Evolutionary conservation across 2,329 filamentous ascomycete genomes (phyloP).

Genomic region (Ascochyta pisi): DNA sequence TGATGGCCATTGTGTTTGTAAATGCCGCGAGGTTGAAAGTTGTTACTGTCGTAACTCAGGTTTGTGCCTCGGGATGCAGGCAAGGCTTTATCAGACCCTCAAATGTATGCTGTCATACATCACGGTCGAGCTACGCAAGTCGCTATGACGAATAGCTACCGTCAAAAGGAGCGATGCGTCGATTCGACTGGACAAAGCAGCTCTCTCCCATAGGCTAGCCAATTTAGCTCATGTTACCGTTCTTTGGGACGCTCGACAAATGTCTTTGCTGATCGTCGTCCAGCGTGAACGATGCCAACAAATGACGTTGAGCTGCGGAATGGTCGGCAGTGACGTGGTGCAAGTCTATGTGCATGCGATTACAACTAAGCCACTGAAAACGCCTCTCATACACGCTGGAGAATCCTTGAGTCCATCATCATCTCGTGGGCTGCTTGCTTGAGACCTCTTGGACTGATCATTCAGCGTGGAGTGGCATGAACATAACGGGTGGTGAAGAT

Average conservation of each 20-base stretch:
- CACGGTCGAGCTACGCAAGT: slow-evolving; percentile 4
- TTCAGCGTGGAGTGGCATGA: not conserved
- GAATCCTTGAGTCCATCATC: not conserved
- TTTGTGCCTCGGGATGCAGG: not conserved
- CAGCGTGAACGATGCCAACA: not conserved
- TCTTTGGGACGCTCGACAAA: not conserved
- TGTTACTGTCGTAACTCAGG: not conserved
- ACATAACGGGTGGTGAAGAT: slow-evolving; percentile 1
- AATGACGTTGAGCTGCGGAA: slow-evolving; percentile 15
- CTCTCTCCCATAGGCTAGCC: slow-evolving; percentile 1
- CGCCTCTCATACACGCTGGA: not conserved
- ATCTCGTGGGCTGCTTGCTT: not conserved
- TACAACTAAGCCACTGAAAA: not conserved
- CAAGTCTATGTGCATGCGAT: not conserved
- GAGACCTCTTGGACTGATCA: not conserved
- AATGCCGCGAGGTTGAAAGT: slow-evolving; percentile 3
- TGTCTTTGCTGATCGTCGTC: not conserved
- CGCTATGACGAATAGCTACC: slow-evolving; percentile 12
- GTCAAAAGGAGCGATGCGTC: not conserved
- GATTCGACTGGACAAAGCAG: slow-evolving; percentile 1
- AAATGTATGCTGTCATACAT: slow-evolving; percentile 12
- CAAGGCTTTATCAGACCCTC: slow-evolving; percentile 8
- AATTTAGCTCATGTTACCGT: not conserved
- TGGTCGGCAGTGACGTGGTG: slow-evolving; percentile 13
- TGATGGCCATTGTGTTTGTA: slow-evolving; percentile 14